Percentiles rank a stretch among this genome's conserved stretches.
Evolutionary conservation across 2,329 filamentous ascomycete genomes (phyloP).

Genomic region (Pseudofabraea citricarpa): DNA sequence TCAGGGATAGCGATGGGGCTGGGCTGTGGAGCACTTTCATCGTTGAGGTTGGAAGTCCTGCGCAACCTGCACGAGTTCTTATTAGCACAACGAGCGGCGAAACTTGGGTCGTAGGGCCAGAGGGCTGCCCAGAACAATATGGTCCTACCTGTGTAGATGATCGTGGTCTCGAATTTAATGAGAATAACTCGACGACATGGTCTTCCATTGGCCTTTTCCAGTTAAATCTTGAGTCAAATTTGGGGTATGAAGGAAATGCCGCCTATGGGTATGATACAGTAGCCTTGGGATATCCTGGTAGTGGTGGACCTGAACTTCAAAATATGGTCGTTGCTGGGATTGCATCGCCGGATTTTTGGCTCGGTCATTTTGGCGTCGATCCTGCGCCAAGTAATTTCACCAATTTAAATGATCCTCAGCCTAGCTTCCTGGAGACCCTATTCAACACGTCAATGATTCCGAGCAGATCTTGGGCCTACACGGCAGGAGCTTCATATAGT

Average conservation of each 20-base stretch:
- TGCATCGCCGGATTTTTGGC: conserved; percentile 16
- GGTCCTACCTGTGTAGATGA: conserved; percentile 2
- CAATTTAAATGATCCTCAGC: conserved; percentile 28
- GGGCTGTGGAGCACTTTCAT: conserved; percentile 35
- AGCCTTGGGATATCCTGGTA: conserved; percentile 12
- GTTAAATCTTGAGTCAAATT: conserved; percentile 9
- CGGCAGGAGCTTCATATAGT: conserved; percentile 35
- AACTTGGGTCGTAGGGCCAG: conserved; percentile 23
- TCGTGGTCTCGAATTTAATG: conserved; percentile 2
- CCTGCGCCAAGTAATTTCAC: conserved; percentile 33
- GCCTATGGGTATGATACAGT: conserved; percentile 17
- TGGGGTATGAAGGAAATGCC: conserved; percentile 12
- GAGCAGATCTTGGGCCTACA: conserved; percentile 36
- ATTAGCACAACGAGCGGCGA: conserved; percentile 33
- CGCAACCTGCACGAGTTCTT: conserved; percentile 30
- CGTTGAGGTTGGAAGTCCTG: conserved; percentile 31
- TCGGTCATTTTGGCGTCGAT: conserved; percentile 34
- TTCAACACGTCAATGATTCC: conserved; percentile 31
- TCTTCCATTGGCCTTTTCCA: neutral
- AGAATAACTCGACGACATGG: conserved; percentile 4
- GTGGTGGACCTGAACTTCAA: conserved; percentile 18
- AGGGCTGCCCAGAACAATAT: conserved; percentile 6
- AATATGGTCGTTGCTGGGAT: conserved; percentile 12
- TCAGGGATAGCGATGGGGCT: conserved; percentile 9
- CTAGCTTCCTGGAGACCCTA: conserved; percentile 31